phyloP scores from a whole-genome alignment of 805 yeast genomes.

The Saturnispora hagleri region DNA sequence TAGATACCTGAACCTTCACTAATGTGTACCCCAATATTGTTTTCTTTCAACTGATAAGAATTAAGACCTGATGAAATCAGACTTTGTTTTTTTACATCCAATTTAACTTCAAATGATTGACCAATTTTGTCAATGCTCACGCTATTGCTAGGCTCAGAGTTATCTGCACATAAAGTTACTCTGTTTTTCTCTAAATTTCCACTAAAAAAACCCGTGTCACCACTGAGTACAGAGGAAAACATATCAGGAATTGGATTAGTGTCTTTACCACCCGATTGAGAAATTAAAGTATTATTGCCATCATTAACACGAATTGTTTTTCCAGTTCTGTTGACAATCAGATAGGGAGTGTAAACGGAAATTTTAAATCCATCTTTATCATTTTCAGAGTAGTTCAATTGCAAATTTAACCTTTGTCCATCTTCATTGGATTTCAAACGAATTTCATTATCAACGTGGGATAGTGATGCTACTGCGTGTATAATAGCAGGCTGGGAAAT shows the following conservation, averaged over 20 bases:
- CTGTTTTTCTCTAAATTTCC: conserved; percentile 44
- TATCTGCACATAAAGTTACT: conserved; percentile 55
- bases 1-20: conserved; percentile 83
- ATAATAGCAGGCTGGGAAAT: conserved; percentile 71
- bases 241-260: conserved; percentile 49
- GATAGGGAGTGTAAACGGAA: conserved; percentile 74
- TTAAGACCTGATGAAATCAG: conserved; percentile 5
- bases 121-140: conserved; percentile 88
- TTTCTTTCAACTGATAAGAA: conserved; percentile 32
- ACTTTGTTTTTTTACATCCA: conserved; percentile 39
- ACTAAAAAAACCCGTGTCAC: conserved; percentile 22
- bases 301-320: conserved; percentile 53
- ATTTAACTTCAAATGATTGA: conserved; percentile 48
- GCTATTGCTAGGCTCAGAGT: conserved; percentile 63
- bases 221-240: conserved; percentile 68
- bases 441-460: conserved; percentile 32
- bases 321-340: conserved; percentile 74
- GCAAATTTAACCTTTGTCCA: conserved; percentile 59
- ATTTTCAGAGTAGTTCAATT: conserved; percentile 50
- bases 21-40: conserved; percentile 65
- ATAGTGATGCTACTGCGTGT: conserved; percentile 36
- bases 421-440: conserved; percentile 41
- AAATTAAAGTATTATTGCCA: conserved; percentile 40
- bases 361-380: conserved; percentile 53
- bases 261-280: conserved; percentile 22